Evolutionary conservation across 257 asterid genomes (phyloP).

Genomic region (Salvia rosmarinus): DNA sequence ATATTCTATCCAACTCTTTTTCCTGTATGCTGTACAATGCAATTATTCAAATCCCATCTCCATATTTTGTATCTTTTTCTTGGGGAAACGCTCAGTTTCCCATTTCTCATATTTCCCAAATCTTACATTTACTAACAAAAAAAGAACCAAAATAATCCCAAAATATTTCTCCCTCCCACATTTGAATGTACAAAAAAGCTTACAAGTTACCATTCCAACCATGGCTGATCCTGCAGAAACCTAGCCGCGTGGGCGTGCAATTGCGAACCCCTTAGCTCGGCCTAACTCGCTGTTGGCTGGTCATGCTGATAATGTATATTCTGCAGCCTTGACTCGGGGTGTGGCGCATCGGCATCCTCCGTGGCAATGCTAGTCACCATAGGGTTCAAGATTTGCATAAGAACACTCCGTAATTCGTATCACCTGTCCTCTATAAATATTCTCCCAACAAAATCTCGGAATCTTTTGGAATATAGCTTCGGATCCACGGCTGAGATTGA

Average conservation of each 20-base stretch:
- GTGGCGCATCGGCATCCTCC: not conserved
- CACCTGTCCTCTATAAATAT: conserved; percentile 66
- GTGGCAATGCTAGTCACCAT: conserved; percentile 20
- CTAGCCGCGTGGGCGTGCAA: not conserved
- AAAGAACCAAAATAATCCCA: conserved; percentile 20
- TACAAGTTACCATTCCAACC: conserved; percentile 32
- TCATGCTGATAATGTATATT: not conserved
- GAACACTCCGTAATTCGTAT: conserved; percentile 3
- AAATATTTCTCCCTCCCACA: conserved; percentile 25
- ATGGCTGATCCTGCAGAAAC: conserved; percentile 35
- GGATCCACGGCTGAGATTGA: conserved; percentile 88
- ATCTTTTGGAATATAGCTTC: conserved; percentile 69
- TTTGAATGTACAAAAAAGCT: conserved; percentile 36
- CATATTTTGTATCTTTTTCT: conserved; percentile 33
- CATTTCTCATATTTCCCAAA: conserved; percentile 33
- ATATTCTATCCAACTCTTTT: conserved; percentile 28
- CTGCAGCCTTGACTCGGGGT: not conserved
- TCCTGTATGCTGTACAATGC: conserved; percentile 48
- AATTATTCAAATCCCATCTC: conserved; percentile 42
- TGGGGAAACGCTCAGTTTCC: conserved; percentile 40
- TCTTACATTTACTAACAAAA: conserved; percentile 34
- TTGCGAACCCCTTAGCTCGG: not conserved
- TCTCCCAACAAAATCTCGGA: conserved; percentile 67
- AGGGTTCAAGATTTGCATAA: conserved; percentile 21
- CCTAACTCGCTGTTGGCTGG: not conserved